Conservation (phyloP, 2,329 filamentous ascomycete species). For the Talaromyces sp. region DNA sequence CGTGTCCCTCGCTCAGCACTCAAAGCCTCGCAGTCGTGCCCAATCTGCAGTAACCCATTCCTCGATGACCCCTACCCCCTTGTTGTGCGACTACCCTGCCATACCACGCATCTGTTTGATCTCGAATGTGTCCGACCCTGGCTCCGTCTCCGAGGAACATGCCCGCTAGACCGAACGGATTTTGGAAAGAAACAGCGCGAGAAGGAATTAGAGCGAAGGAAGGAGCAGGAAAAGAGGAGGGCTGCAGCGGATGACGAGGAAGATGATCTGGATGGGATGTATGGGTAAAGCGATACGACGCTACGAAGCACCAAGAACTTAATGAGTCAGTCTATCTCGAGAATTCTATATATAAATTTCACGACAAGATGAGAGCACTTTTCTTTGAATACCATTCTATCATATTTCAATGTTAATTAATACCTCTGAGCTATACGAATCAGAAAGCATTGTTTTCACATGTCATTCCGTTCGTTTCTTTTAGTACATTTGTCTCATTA, state of each 20-base stretch:
- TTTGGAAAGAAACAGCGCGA: slow-evolving; percentile 52
- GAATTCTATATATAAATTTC: neutral
- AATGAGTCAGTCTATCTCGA: neutral
- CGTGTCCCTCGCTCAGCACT: slow-evolving; percentile 53
- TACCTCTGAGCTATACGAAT: slow-evolving; percentile 6
- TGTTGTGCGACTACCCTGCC: slow-evolving; percentile 58
- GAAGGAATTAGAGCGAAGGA: slow-evolving; percentile 49
- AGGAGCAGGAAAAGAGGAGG: slow-evolving; percentile 41
- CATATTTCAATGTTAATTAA: neutral
- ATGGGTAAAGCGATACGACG: slow-evolving; percentile 25
- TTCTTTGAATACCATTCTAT: neutral
- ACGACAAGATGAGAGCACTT: neutral
- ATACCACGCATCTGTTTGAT: slow-evolving; percentile 59
- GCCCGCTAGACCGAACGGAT: slow-evolving; percentile 57
- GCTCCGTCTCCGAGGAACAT: slow-evolving; percentile 60
- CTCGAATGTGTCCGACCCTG: slow-evolving; percentile 61
- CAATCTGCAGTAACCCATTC: slow-evolving; percentile 58
- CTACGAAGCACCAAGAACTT: neutral
- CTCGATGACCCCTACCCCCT: slow-evolving; percentile 61
- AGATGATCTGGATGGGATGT: slow-evolving; percentile 46
- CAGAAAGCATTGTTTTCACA: neutral
- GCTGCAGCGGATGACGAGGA: slow-evolving; percentile 33
- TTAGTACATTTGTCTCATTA: neutral
- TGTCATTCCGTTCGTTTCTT: slow-evolving; percentile 2
- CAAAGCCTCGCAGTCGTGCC: slow-evolving; percentile 50